phyloP scores from a whole-genome alignment of 2,329 filamentous ascomycete species.

The Hymenoscyphus infarciens region DNA sequence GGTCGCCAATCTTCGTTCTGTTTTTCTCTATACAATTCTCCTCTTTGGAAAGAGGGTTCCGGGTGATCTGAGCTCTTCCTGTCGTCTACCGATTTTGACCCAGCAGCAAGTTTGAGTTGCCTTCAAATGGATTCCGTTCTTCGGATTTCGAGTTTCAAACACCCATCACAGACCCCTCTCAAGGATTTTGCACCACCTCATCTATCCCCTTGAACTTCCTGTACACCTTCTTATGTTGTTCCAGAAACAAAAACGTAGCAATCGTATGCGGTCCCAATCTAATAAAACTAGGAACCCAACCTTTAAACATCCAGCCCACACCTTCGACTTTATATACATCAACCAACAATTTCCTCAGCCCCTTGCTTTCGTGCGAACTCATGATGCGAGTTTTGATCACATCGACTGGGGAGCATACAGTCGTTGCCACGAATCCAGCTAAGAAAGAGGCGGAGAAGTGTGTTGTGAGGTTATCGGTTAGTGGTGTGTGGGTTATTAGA shows the following conservation, averaged over 20 bases:
- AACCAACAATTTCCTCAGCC: slow-evolving; percentile 56
- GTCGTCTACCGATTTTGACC: too few relatives aligned
- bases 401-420: slow-evolving; percentile 79
- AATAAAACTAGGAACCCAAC: slow-evolving; percentile 77
- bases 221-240: slow-evolving; percentile 80
- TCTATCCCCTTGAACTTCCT: slow-evolving; percentile 44
- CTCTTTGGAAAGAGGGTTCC: not conserved
- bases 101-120: too few relatives aligned
- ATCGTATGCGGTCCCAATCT: slow-evolving; percentile 75
- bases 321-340: slow-evolving; percentile 71
- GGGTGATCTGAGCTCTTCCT: too few relatives aligned
- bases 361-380: slow-evolving; percentile 57
- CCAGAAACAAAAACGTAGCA: slow-evolving; percentile 80
- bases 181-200: slow-evolving; percentile 18
- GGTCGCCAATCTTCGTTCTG: slow-evolving; percentile 5
- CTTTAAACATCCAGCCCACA: slow-evolving; percentile 80
- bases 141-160: not conserved
- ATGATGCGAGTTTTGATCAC: slow-evolving; percentile 89
- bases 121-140: not conserved
- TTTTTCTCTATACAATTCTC: not conserved
- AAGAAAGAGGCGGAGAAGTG: slow-evolving; percentile 77
- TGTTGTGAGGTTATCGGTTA: slow-evolving; percentile 66
- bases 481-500: slow-evolving; percentile 61
- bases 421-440: slow-evolving; percentile 79
- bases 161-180: not conserved